Evolutionary conservation across 768 basidiomycete genomes (phyloP).

Genomic region (Xerocomus spinulosus): DNA sequence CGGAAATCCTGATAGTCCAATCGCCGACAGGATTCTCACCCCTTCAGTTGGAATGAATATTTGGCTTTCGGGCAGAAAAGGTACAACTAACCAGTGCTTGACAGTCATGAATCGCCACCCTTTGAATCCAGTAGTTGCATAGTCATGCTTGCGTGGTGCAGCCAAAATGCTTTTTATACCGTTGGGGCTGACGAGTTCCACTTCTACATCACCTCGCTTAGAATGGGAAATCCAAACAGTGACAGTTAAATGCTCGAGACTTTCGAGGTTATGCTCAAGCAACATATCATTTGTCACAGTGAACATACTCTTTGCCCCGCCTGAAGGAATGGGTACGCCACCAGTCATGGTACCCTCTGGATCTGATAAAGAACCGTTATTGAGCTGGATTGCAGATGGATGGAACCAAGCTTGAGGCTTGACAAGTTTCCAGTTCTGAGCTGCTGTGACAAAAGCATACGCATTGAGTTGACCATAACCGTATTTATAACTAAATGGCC

Average conservation of each 20-base stretch:
- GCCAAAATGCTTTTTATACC: conserved; percentile 85
- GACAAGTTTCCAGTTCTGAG: conserved; percentile 78
- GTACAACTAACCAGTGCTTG: conserved; percentile 78
- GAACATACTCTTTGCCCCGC: conserved; percentile 62
- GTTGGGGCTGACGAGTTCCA: conserved; percentile 79
- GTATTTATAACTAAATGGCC: conserved; percentile 82
- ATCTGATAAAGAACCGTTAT: conserved; percentile 49
- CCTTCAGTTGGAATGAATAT: conserved; percentile 45
- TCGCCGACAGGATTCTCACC: conserved; percentile 86
- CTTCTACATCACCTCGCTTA: conserved; percentile 87
- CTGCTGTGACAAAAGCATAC: conserved; percentile 73
- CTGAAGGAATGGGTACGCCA: conserved; percentile 60
- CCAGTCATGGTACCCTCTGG: conserved; percentile 48
- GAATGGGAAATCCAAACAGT: conserved; percentile 91
- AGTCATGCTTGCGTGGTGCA: conserved; percentile 62
- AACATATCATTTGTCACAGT: conserved; percentile 65
- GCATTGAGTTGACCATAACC: conserved; percentile 90
- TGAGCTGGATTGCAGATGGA: conserved; percentile 65
- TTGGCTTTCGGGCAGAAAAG: conserved; percentile 1
- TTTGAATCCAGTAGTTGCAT: conserved; percentile 63
- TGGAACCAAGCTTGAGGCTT: conserved; percentile 93
- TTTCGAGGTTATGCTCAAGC: conserved; percentile 72
- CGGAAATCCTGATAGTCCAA: conserved; percentile 87
- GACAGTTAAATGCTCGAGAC: conserved; percentile 88
- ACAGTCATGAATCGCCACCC: conserved; percentile 99